A percentile compares a stretch with the other conserved stretches of the same genome.
phyloP scores from a whole-genome alignment of 805 yeast species.

The Cyberlindnera veronae region DNA sequence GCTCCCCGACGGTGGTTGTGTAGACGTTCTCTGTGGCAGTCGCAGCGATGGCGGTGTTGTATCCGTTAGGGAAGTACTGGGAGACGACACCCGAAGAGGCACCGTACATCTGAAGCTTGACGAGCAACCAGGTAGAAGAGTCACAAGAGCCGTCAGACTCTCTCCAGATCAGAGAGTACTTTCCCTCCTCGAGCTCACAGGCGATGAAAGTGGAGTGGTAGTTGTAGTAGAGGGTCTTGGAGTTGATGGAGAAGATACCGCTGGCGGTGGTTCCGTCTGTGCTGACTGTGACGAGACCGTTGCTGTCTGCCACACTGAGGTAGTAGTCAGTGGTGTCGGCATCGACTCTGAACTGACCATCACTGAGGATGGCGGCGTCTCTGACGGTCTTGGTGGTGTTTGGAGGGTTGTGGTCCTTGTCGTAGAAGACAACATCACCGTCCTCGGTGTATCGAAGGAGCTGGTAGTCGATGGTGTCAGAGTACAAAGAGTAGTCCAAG shows the following conservation, averaged over 20 bases:
- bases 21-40: constrained; percentile 22
- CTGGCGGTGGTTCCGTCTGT: constrained; percentile 6
- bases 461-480: constrained; percentile 19
- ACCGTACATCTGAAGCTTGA: constrained; percentile 15
- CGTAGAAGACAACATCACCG: constrained; percentile 20
- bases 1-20: constrained; percentile 18
- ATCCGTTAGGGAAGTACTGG: constrained; percentile 17
- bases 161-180: constrained; percentile 23
- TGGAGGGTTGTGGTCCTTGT: constrained; percentile 1
- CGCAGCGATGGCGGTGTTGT: constrained; percentile 17
- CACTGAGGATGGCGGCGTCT: constrained; percentile 9
- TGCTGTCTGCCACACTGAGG: constrained; percentile 10
- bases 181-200: constrained; percentile 12
- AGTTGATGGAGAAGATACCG: constrained; percentile 18
- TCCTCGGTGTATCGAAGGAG: constrained; percentile 10
- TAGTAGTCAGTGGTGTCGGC: constrained; percentile 4
- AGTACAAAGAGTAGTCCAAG: constrained; percentile 18
- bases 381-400: constrained; percentile 10
- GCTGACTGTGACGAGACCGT: constrained; percentile 15
- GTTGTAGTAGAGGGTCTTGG: constrained; percentile 13
- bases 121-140: constrained; percentile 22
- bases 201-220: constrained; percentile 24
- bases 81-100: constrained; percentile 9
- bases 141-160: constrained; percentile 19
- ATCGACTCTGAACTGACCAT: constrained; percentile 16